phyloP scores from a whole-genome alignment of 2,329 filamentous ascomycete genomes.

The Myrmaecium sp. region DNA sequence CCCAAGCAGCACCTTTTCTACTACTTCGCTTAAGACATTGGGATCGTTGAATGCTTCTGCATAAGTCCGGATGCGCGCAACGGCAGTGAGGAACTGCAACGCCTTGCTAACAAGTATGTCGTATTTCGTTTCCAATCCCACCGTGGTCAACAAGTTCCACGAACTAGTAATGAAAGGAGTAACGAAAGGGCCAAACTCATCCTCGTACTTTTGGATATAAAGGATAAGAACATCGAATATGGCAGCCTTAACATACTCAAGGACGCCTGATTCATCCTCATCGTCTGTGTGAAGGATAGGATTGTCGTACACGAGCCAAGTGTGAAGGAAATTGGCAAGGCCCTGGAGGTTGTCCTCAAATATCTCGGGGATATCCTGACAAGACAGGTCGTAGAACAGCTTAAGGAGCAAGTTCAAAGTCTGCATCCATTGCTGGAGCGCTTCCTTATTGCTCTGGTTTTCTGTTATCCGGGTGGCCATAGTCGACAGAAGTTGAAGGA shows the following conservation, averaged over 20 bases:
- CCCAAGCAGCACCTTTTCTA: slow-evolving; percentile 89
- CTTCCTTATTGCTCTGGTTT: slow-evolving; percentile 58
- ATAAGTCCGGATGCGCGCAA: slow-evolving; percentile 62
- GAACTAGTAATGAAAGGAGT: slow-evolving; percentile 75
- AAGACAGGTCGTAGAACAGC: slow-evolving; percentile 92
- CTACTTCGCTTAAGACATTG: slow-evolving; percentile 63
- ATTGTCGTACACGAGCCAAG: slow-evolving; percentile 84
- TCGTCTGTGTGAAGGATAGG: slow-evolving; percentile 68
- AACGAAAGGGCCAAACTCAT: slow-evolving; percentile 71
- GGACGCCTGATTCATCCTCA: slow-evolving; percentile 68
- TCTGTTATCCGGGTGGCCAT: slow-evolving; percentile 55
- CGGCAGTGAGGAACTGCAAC: slow-evolving; percentile 81
- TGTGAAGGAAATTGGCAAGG: slow-evolving; percentile 69
- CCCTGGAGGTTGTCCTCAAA: slow-evolving; percentile 76
- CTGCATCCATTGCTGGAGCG: slow-evolving; percentile 61
- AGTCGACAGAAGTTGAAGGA: slow-evolving; percentile 59
- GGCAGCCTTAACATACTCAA: slow-evolving; percentile 80
- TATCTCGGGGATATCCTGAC: slow-evolving; percentile 83
- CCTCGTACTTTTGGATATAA: slow-evolving; percentile 88
- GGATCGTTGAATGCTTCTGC: slow-evolving; percentile 74
- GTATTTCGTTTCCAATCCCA: slow-evolving; percentile 79
- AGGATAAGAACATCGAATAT: slow-evolving; percentile 85
- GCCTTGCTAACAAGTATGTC: slow-evolving; percentile 90
- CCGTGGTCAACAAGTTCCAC: slow-evolving; percentile 78
- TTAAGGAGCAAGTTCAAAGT: slow-evolving; percentile 80